Percentiles rank a stretch among this genome's conserved stretches.
Evolutionary conservation across 441 rosid genomes (phyloP).

Genomic region (Gossypium trilobum): DNA sequence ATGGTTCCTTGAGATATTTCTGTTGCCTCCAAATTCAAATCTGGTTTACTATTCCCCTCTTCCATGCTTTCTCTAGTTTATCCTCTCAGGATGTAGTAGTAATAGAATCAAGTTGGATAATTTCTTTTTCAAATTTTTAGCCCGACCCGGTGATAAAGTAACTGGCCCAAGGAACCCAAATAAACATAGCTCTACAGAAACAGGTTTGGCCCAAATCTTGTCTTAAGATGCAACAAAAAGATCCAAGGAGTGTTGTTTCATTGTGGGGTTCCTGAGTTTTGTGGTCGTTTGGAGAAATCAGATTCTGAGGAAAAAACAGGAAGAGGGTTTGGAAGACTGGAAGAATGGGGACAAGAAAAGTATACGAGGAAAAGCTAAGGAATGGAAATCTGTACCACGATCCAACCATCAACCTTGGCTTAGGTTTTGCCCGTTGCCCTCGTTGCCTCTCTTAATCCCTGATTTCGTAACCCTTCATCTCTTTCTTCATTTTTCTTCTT

Average conservation of each 20-base stretch:
- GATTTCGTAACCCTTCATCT: conserved; percentile 28
- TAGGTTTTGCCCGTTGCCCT: conserved; percentile 81
- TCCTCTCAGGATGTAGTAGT: no score
- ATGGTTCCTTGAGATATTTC: no score
- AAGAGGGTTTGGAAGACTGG: background rate
- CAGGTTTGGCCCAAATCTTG: background rate
- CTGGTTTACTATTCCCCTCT: no score
- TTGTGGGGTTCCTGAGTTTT: background rate
- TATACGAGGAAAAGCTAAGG: conserved; percentile 75
- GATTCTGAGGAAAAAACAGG: background rate
- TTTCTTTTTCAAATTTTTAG: no score
- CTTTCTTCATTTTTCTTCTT: background rate
- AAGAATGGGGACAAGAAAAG: conserved; percentile 74
- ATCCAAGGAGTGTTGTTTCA: background rate
- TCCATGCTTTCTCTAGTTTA: no score
- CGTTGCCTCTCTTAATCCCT: conserved; percentile 78
- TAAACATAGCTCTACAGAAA: background rate
- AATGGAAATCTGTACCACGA: conserved; percentile 61
- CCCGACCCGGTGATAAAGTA: background rate
- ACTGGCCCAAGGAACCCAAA: background rate
- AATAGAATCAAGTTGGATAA: no score
- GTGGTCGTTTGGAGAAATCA: background rate
- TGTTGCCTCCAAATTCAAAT: no score
- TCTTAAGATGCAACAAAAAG: background rate
- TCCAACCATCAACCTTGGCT: conserved; percentile 82